Base-by-base conservation (phyloP, 129 eudicot genomes). In the Tagetes patula region DNA sequence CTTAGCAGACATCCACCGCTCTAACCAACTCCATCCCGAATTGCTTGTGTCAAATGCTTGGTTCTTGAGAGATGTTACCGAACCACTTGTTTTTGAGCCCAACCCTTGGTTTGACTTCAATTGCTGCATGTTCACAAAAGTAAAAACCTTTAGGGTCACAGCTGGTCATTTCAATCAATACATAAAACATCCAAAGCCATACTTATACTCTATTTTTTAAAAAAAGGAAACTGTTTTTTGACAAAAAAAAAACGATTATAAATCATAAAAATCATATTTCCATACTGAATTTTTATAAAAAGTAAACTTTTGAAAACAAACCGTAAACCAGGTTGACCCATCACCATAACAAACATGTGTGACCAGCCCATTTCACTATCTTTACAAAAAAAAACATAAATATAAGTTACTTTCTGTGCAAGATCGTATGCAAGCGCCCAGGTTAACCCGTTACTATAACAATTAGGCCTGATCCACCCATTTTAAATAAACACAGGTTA, bases 1-100 rank as follows among this genome's bases (percentile, higher is more conserved):
- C 74, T 84, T 94, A 14, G 98, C 98, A 0, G 96, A 85, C 98
- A 94, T 94, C 98, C 98, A 94, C 8, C 96, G 82, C 55, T 95
- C 99, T 65, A 95, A 81, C 99, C 99, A 95, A 80, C 93, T 95
- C 99, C 99, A 95, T 8, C 94, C 90, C 85, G 83, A 86, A 63
- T 78, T 83, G 48, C 45, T 88, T 68, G 84, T 85, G 80, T 83
- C 92, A 8, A 87, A 79, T 34, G 83, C 82, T 4, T 72, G 52
- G 65, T 68, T 80, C 59, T 85, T 92, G 32, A 81, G 76, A 30
- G 90, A 80, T 6, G 80, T 77, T 11, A 71, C 48, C 2, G 84
- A 68, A n/a, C 40, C 69, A 45, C 79, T 81, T 10, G 83, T 74
- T 62, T 70, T 64, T 0, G 81, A 52, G 50, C 80, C 82, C 53